Evolutionary conservation across 345 rosid species (phyloP).

Genomic region (Lepidium didymum): DNA sequence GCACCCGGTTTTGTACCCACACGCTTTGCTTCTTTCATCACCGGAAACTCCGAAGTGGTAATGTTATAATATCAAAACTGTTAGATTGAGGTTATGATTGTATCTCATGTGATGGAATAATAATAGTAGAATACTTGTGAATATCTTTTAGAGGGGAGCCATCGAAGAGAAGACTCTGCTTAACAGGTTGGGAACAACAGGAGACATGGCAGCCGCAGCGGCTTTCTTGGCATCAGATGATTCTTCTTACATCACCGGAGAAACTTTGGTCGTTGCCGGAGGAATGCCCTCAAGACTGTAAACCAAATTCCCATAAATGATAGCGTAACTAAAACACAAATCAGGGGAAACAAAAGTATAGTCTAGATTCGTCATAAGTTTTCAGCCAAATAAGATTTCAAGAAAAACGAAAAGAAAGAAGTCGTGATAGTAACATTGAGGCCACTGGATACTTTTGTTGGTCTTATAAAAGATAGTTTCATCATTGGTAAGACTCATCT

Average conservation of each 20-base stretch:
- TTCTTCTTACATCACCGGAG: constrained; percentile 70
- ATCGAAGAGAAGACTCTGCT: constrained; percentile 54
- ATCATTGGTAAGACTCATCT: background rate
- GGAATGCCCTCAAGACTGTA: constrained; percentile 75
- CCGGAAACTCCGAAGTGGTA: constrained; percentile 42
- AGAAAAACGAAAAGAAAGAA: background rate
- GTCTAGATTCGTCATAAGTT: background rate
- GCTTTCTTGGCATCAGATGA: constrained; percentile 85
- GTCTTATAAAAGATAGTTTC: background rate
- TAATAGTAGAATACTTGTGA: background rate
- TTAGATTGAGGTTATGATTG: background rate
- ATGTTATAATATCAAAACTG: constrained; percentile 7
- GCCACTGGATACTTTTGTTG: background rate
- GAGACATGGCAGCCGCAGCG: constrained; percentile 65
- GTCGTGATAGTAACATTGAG: background rate
- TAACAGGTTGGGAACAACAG: constrained; percentile 65
- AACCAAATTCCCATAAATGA: background rate
- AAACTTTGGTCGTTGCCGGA: constrained; percentile 74
- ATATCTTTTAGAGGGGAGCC: constrained; percentile 34
- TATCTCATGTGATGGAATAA: background rate
- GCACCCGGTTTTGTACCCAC: constrained; percentile 97
- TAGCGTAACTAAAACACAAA: background rate
- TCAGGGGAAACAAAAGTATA: background rate
- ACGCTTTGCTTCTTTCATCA: constrained; percentile 54
- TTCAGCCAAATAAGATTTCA: background rate